Base-by-base conservation (phyloP, 495 filamentous ascomycete species). In the Aspergillus cavernicola region DNA sequence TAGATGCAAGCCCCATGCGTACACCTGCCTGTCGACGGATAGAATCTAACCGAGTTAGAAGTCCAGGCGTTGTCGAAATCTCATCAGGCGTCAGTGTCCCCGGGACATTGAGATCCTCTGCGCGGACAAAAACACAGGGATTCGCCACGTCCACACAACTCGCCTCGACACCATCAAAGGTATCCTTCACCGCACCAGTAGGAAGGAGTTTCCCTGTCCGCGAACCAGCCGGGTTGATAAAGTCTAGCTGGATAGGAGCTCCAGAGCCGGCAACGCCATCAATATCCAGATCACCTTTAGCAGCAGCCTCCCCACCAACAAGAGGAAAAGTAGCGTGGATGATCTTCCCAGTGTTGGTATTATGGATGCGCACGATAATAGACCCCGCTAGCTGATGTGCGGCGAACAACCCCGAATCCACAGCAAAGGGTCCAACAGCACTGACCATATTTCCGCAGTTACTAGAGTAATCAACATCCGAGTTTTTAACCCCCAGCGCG, bases 371-470 rank as follows among this genome's bases (percentile, higher is more conserved):
- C 44, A 47, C 44, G 19, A 47, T 11, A 7, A 23, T 31, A 12
- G 1, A 13, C 16, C 31, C 29, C 0, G 44, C 44, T 1, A 23
- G 28, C 2, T 6, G 3, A 18, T 22, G 1, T 2, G 31, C 31
- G 3, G 15, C 22, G 4, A 80, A 62, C 9, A 88, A 24, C 23
- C 79, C 71, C 23, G 72, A 58, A 53, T 89, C 81, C 16, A 84
- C 69, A 1, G 83, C 81, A 56, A 78, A 84, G 0, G 86, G 84
- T 0, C 87, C 87, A 43, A 91, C 78, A 0, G 84, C 79, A 22
- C 76, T 73, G 0, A 68, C 79, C 85, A 90, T 88, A 56, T 89
- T 90, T 7, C 87, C 87, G 57, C 86, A 90, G 60, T 88, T 90
- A 11, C 84, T 81, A 1, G 80, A 81, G 52, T 80, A 78, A 63